Percentiles rank a stretch among this genome's conserved stretches.
Evolutionary conservation across 768 basidiomycete species (phyloP).

Genomic region (Auriscalpium microsporum): DNA sequence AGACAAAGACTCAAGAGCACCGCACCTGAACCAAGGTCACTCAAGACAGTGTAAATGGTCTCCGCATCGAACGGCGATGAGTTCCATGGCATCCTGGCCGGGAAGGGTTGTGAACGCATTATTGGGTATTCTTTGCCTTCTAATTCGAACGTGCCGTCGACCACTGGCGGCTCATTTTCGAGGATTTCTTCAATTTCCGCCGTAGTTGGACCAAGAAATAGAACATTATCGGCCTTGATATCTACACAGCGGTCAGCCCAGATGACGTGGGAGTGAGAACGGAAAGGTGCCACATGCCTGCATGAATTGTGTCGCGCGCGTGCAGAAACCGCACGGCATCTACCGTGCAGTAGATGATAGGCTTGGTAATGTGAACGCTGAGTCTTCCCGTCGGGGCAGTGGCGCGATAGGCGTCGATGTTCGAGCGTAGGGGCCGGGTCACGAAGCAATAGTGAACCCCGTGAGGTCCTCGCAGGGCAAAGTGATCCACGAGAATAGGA

Average conservation of each 20-base stretch:
- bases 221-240: background rate
- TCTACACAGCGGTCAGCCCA: background rate
- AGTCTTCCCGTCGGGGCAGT: background rate
- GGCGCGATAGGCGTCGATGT: background rate
- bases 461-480: background rate
- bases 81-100: background rate
- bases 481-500: background rate
- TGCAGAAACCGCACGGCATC: background rate
- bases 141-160: background rate
- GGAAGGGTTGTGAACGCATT: background rate
- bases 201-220: background rate
- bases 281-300: background rate
- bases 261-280: background rate
- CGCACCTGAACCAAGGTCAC: background rate
- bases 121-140: background rate
- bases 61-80: background rate
- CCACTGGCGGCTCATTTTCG: background rate
- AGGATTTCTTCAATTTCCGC: background rate
- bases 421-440: background rate
- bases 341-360: background rate
- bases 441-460: background rate
- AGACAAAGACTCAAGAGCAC: background rate
- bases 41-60: background rate
- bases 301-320: background rate
- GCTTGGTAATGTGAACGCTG: background rate